These are phyloP conservation scores for Fennellomyces sp. DNA, from an alignment of 371 early-diverging fungal genomes.

Conservation along the genomic window DNA sequence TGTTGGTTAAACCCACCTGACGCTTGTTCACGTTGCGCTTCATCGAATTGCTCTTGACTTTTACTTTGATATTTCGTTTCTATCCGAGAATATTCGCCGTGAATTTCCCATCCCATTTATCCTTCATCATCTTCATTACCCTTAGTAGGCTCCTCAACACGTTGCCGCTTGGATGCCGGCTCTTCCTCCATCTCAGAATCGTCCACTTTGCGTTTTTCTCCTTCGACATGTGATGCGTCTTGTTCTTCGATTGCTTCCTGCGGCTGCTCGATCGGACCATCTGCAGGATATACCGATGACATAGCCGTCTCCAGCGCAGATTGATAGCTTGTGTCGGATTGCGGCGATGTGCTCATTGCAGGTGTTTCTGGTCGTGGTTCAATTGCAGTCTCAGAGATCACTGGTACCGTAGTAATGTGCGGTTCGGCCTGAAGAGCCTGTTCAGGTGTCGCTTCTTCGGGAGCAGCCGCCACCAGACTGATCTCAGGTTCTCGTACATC, in stretches of 20 bases:
- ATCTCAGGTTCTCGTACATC: neutral
- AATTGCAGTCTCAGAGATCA: neutral
- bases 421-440: neutral
- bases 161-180: neutral
- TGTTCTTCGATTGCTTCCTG: neutral
- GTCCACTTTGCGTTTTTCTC: neutral
- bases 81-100: neutral
- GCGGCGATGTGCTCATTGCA: neutral
- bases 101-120: neutral
- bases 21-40: neutral
- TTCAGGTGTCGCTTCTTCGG: neutral
- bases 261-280: neutral
- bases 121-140: neutral
- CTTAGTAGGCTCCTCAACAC: neutral
- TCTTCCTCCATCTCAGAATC: neutral
- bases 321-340: conserved; percentile 4
- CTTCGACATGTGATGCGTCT: neutral
- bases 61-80: neutral
- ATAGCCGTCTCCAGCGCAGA: neutral
- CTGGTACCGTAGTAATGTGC: neutral
- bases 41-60: neutral
- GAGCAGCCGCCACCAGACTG: neutral
- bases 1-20: neutral
- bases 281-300: neutral
- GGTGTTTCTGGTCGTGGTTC: neutral